Evolutionary conservation across 495 filamentous ascomycete species (phyloP).

Genomic region (Halenospora varia): DNA sequence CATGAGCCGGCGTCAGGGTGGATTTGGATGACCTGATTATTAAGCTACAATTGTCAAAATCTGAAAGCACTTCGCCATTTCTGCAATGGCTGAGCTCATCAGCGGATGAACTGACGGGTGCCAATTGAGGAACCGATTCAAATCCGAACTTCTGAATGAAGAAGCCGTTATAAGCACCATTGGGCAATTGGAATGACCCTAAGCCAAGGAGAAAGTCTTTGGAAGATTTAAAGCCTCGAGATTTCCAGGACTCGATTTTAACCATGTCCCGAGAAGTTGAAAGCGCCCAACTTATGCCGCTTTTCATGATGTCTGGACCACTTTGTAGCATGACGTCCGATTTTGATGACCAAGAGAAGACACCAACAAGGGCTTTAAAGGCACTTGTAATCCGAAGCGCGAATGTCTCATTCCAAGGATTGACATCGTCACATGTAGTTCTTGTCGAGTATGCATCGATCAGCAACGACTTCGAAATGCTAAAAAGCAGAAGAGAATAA

Average conservation of each 20-base stretch:
- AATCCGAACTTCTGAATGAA: slow-evolving; percentile 16
- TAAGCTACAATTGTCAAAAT: too few species aligned
- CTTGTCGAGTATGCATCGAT: slow-evolving; percentile 20
- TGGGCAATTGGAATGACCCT: slow-evolving; percentile 7
- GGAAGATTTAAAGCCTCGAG: slow-evolving; percentile 11
- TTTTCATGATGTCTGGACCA: not conserved
- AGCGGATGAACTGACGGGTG: too few species aligned
- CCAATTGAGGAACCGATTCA: not conserved
- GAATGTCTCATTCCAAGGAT: slow-evolving; percentile 7
- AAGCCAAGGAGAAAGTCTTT: slow-evolving; percentile 19
- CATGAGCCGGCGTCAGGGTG: too few species aligned
- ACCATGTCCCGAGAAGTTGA: slow-evolving; percentile 5
- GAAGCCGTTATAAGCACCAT: slow-evolving; percentile 18
- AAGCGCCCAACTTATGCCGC: not conserved
- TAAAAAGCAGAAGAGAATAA: slow-evolving; percentile 16
- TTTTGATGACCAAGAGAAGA: slow-evolving; percentile 20
- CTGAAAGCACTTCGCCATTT: too few species aligned
- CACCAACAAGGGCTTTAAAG: slow-evolving; percentile 16
- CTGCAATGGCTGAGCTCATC: too few species aligned
- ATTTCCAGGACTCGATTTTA: slow-evolving; percentile 7
- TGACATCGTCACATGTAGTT: slow-evolving; percentile 7
- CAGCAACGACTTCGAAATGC: slow-evolving; percentile 14
- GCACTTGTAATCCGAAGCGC: slow-evolving; percentile 15
- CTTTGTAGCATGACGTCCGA: slow-evolving; percentile 10
- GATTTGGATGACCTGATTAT: too few species aligned